Evolutionary conservation across 75 land plant species (phyloP).

Genomic region (Selaginella moellendorffii): DNA sequence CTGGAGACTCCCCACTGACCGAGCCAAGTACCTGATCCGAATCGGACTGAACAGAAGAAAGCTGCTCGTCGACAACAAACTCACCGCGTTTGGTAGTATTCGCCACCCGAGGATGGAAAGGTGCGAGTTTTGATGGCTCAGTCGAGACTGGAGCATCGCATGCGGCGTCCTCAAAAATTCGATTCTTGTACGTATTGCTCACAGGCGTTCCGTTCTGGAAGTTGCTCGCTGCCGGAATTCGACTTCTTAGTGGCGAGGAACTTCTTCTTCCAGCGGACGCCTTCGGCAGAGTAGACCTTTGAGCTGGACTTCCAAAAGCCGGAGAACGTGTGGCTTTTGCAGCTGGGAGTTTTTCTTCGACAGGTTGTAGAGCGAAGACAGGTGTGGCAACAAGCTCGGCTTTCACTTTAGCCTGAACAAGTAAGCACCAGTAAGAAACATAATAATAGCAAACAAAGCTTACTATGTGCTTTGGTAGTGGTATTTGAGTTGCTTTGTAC

Average conservation of each 20-base stretch:
- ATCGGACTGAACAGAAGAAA: too few species aligned
- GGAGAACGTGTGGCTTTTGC: not conserved
- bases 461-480: not conserved
- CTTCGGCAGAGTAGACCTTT: not conserved
- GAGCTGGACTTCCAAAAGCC: not conserved
- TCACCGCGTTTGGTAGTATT: too few species aligned
- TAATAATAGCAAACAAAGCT: not conserved
- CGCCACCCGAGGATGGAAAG: too few species aligned
- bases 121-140: too few species aligned
- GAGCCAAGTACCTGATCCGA: too few species aligned
- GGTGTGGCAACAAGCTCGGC: not conserved
- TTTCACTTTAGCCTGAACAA: not conserved
- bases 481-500: not conserved
- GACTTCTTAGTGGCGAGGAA: not conserved
- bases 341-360: not conserved
- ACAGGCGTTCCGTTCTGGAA: not conserved
- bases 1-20: constrained; percentile 42
- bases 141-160: too few species aligned
- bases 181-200: not conserved
- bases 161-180: not conserved
- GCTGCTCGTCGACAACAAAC: too few species aligned
- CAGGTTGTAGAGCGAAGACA: not conserved
- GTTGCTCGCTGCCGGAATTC: not conserved
- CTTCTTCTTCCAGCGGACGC: not conserved
- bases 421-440: not conserved